Conservation (phyloP, 345 rosid genomes). For the Eutrema heterophyllum region DNA sequence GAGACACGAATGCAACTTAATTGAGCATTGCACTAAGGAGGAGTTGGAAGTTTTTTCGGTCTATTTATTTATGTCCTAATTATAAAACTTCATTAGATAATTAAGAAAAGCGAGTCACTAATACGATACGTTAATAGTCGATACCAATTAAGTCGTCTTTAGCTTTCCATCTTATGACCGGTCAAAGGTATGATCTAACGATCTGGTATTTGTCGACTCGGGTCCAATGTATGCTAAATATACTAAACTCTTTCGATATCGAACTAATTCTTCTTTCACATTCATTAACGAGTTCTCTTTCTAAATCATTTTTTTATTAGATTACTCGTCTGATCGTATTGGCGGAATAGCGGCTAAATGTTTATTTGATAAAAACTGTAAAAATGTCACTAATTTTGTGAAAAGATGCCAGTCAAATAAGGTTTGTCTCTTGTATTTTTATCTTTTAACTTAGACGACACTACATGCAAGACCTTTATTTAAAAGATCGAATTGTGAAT, state of each 20-base stretch:
- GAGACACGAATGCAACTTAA: neutral
- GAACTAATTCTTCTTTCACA: neutral
- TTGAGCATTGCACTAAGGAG: neutral
- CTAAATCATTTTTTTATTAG: neutral
- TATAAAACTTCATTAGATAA: neutral
- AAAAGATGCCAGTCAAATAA: too few species aligned
- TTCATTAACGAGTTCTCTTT: neutral
- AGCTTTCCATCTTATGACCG: neutral
- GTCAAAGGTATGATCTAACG: constrained; percentile 1
- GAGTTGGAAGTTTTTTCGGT: neutral
- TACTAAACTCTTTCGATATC: neutral
- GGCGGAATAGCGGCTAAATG: too few species aligned
- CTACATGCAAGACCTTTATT: too few species aligned
- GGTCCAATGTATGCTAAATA: neutral
- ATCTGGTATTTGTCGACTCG: constrained; percentile 6
- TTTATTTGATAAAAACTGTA: too few species aligned
- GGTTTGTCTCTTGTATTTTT: too few species aligned
- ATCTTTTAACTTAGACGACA: too few species aligned
- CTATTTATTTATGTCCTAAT: neutral
- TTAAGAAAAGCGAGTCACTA: neutral
- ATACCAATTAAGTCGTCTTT: neutral
- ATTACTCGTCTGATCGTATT: too few species aligned
- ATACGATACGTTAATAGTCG: too few species aligned
- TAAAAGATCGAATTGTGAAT: neutral
- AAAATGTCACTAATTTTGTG: too few species aligned